These are phyloP conservation scores for Alternaria sp. DNA, from an alignment of 2,329 filamentous ascomycete species.

Conservation along the genomic window DNA sequence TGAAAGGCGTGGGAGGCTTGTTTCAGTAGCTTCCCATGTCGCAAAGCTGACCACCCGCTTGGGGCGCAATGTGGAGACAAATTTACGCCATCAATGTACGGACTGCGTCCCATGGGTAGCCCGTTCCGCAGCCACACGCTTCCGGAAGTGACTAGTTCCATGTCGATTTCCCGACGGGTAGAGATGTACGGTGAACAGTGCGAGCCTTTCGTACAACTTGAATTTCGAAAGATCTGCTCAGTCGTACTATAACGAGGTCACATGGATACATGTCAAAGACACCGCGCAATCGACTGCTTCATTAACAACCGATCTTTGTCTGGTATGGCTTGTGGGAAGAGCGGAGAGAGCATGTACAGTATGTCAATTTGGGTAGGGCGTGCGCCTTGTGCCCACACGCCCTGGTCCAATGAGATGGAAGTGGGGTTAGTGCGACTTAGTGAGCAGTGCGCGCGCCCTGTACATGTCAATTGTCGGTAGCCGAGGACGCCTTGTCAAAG, in stretches of 20 bases:
- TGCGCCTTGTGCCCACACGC: conserved; percentile 9
- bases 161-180: not conserved
- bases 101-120: not conserved
- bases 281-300: not conserved
- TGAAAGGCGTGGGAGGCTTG: conserved; percentile 5
- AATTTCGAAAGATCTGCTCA: not conserved
- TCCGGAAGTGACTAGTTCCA: not conserved
- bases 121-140: not conserved
- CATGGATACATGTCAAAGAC: not conserved
- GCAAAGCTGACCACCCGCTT: not conserved
- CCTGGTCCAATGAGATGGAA: not conserved
- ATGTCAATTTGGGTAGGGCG: conserved; percentile 7
- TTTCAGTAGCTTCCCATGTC: conserved; percentile 5
- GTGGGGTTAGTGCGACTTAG: conserved; percentile 4
- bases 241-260: not conserved
- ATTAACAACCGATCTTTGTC: not conserved
- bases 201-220: not conserved
- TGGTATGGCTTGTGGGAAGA: not conserved
- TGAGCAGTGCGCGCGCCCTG: conserved; percentile 11
- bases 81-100: not conserved
- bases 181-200: not conserved
- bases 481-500: not conserved
- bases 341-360: not conserved
- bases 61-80: conserved; percentile 4
- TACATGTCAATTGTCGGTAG: conserved; percentile 11